Percentiles rank a stretch among this genome's conserved stretches.
phyloP scores from a whole-genome alignment of 163 green algal species.

The Scenedesmus sp. region DNA sequence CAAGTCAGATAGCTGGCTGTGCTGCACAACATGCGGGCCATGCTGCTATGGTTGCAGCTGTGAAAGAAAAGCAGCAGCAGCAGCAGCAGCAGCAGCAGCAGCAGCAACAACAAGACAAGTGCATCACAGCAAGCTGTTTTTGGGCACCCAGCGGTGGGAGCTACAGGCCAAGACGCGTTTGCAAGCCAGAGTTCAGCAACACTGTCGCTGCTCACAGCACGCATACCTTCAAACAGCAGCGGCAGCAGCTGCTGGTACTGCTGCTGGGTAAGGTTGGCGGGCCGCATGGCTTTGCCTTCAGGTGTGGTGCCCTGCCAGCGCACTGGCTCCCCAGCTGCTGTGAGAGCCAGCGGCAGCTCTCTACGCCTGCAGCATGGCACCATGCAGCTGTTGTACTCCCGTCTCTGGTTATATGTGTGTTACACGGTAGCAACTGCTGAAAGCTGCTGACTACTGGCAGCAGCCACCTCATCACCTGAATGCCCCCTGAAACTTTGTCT shows the following conservation, averaged over 20 bases:
- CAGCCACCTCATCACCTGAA: background rate
- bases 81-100: background rate
- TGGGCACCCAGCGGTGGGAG: no score
- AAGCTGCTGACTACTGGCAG: background rate
- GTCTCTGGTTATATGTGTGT: no score
- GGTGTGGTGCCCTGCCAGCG: slow-evolving; percentile 13
- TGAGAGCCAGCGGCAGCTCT: slow-evolving; percentile 30
- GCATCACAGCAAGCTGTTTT: background rate
- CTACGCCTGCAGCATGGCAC: background rate
- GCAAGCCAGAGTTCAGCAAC: background rate
- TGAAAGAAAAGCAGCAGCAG: no score
- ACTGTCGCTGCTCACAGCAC: background rate
- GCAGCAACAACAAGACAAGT: background rate
- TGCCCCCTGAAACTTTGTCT: slow-evolving; percentile 34
- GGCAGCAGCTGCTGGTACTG: slow-evolving; percentile 56
- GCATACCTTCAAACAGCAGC: slow-evolving; percentile 54
- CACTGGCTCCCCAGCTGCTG: slow-evolving; percentile 19
- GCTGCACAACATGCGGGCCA: no score
- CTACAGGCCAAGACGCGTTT: background rate
- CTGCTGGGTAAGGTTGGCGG: slow-evolving; percentile 32
- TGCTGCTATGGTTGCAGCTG: no score
- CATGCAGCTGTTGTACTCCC: background rate
- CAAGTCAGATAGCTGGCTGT: no score
- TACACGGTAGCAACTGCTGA: background rate
- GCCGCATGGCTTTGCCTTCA: slow-evolving; percentile 30